These are phyloP conservation scores for Salisapilia sapeloensis DNA, from an alignment of 352 stramenopile genomes.

Conservation along the genomic window DNA sequence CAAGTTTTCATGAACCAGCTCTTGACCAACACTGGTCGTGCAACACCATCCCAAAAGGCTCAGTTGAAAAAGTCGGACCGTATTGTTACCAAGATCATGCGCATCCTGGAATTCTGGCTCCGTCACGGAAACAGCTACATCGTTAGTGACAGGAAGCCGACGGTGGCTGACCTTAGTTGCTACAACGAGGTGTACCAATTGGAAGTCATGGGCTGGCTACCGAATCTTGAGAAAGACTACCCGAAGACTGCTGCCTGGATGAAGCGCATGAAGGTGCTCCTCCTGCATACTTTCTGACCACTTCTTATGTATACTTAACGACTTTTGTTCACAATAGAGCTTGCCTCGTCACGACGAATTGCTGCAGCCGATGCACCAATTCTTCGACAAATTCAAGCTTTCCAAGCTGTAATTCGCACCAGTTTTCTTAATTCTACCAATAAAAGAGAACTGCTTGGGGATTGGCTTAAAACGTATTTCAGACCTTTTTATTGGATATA, in stretches of 20 bases:
- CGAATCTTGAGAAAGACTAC: slow-evolving; percentile 24
- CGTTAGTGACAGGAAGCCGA: slow-evolving; percentile 32
- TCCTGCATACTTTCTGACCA: slow-evolving; percentile 1
- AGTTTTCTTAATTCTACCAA: neutral
- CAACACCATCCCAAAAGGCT: slow-evolving; percentile 21
- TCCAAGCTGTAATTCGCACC: slow-evolving; percentile 15
- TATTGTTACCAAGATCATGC: slow-evolving; percentile 31
- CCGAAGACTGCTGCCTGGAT: slow-evolving; percentile 32
- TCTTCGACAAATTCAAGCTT: slow-evolving; percentile 55
- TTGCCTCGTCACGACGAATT: slow-evolving; percentile 46
- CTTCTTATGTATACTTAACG: neutral
- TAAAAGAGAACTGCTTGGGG: slow-evolving; percentile 1
- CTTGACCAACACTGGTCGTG: slow-evolving; percentile 29
- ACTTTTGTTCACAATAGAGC: slow-evolving; percentile 8
- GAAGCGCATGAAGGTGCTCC: slow-evolving; percentile 52
- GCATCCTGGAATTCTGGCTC: slow-evolving; percentile 56
- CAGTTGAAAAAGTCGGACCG: slow-evolving; percentile 30
- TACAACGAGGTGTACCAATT: slow-evolving; percentile 67
- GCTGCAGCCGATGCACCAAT: slow-evolving; percentile 40
- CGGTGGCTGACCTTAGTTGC: slow-evolving; percentile 50
- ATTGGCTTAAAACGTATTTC: slow-evolving; percentile 5
- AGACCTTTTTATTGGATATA: slow-evolving; percentile 5
- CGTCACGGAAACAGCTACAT: slow-evolving; percentile 37
- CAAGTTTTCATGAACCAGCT: slow-evolving; percentile 51
- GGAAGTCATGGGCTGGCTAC: slow-evolving; percentile 42